A percentile compares a stretch with the other conserved stretches of the same genome.
Evolutionary conservation across 163 green algal species (phyloP).

Genomic region (Chlamydomonas reinhardtii): DNA sequence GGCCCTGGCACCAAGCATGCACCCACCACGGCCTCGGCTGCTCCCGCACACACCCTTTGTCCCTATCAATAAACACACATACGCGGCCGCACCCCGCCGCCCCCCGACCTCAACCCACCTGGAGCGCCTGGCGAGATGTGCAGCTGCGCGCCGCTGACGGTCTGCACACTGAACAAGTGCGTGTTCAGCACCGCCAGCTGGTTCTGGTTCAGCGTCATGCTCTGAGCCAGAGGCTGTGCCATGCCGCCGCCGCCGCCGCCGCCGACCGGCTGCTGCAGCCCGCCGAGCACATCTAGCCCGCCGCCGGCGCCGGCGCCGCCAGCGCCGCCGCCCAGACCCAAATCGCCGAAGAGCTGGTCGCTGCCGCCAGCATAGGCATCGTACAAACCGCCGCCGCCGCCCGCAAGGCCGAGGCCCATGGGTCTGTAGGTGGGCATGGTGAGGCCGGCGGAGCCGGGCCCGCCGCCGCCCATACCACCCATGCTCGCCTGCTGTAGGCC

Average conservation of each 20-base stretch:
- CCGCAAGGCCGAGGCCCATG: neutral
- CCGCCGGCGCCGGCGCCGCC: no score
- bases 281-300: constrained; percentile 21
- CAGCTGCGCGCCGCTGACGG: constrained; percentile 56
- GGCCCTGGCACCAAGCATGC: no score
- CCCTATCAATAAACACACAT: no score
- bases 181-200: constrained; percentile 57
- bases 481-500: constrained; percentile 12
- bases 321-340: neutral
- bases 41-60: no score
- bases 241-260: neutral
- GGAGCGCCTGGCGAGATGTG: constrained; percentile 53
- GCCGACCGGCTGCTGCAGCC: neutral
- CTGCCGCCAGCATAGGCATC: constrained; percentile 46
- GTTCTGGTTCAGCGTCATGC: constrained; percentile 51
- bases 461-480: neutral
- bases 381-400: constrained; percentile 13
- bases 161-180: constrained; percentile 65
- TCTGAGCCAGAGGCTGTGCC: constrained; percentile 49
- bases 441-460: no score
- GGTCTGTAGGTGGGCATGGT: constrained; percentile 13
- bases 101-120: no score
- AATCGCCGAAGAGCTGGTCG: constrained; percentile 22
- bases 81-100: no score
- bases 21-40: no score